phyloP scores from a whole-genome alignment of 192 early-diverging fungal species.

The Gigaspora rosea region DNA sequence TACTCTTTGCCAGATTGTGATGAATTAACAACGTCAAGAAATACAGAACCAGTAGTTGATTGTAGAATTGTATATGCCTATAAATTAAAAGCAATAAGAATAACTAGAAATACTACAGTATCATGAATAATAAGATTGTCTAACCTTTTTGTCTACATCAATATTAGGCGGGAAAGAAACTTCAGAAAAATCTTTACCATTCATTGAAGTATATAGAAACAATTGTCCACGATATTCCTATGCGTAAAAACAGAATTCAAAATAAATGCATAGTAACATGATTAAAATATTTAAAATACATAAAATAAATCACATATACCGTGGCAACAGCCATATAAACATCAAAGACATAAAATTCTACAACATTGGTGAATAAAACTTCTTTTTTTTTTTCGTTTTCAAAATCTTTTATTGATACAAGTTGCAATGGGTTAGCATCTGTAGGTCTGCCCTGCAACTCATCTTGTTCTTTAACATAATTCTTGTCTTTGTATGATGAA shows the following conservation, averaged over 20 bases:
- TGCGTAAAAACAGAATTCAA: no score
- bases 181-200: slow-evolving; percentile 71
- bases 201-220: slow-evolving; percentile 68
- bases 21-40: slow-evolving; percentile 77
- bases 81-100: background rate
- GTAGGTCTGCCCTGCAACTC: slow-evolving; percentile 42
- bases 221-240: slow-evolving; percentile 52
- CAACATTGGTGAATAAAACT: slow-evolving; percentile 60
- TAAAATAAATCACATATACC: no score
- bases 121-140: background rate
- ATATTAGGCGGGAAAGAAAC: slow-evolving; percentile 86
- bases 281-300: no score
- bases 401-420: slow-evolving; percentile 53
- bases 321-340: slow-evolving; percentile 70
- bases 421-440: slow-evolving; percentile 67
- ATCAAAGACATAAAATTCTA: slow-evolving; percentile 76
- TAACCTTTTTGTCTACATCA: slow-evolving; percentile 61
- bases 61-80: slow-evolving; percentile 83
- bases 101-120: background rate
- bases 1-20: slow-evolving; percentile 49
- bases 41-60: slow-evolving; percentile 73
- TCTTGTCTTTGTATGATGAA: slow-evolving; percentile 61
- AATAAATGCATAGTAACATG: no score
- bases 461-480: slow-evolving; percentile 50
- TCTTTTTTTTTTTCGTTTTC: slow-evolving; percentile 36